Base-by-base conservation (phyloP, 352 stramenopile species). In the Pythium rhizo-oryzae region DNA sequence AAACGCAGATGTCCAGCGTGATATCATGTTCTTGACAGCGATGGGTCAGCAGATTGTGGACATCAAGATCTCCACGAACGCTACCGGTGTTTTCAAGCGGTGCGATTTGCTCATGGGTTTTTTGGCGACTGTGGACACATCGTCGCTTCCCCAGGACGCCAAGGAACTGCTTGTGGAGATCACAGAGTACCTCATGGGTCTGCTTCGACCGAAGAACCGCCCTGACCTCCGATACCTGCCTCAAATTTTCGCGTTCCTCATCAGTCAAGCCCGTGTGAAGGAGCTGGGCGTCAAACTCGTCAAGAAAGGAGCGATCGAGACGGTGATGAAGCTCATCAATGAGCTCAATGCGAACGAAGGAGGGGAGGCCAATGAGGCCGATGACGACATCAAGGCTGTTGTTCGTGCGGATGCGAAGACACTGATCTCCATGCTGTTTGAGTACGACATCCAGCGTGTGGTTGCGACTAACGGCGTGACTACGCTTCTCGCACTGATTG, bases 21-120 rank as follows among this genome's bases (percentile, higher is more conserved):
- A 90, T 44, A 76, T 74, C n/a, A 75, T 70, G 16, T 94, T 94
- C n/a, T 62, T 92, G 43, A 63, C 81, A 2, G 82, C 90, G 28
- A 72, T 91, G 57, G 80, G 81, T 4, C 81, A 90, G 23, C 84
- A 94, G 37, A 69, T 94, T 28, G 70, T 91, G 7, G 85, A 94
- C 53, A 84, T 86, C 12, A 84, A 92, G 35, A 74, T 85, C 6
- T 70, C 65, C 7, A 63, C 69, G 16, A 91, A 94, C 52, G 62
- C 76, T 8, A 68, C 76, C 11, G 79, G 82, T 5, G 69, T 92
- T 23, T 83, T 90, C n/a, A 92, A 92, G 69, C 82, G 85, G 6
- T 91, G 78, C 33, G 75, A 77, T 13, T 65, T 94, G 28, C 46
- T 94, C 23, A 76, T 76, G 23, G 78, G 75, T 11, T 81, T 92